Percentiles rank a stretch among this genome's conserved stretches.
These are phyloP conservation scores for Turnera subulata DNA, from an alignment of 345 rosid species.

Conservation along the genomic window DNA sequence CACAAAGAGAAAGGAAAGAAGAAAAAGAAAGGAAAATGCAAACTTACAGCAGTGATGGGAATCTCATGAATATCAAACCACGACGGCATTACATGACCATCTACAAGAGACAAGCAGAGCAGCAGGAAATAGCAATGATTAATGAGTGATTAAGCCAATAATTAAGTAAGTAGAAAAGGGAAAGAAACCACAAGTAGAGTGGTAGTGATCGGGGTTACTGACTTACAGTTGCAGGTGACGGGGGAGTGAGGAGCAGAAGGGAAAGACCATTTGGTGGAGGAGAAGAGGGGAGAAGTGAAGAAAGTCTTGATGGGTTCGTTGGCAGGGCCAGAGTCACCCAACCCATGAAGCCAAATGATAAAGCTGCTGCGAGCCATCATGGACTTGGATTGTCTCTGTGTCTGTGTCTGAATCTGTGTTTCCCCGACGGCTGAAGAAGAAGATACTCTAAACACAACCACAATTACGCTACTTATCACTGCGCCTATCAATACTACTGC, in stretches of 20 bases:
- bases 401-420: too few relatives aligned
- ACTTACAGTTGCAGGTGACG: conserved; percentile 71
- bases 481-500: too few relatives aligned
- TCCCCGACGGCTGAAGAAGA: too few relatives aligned
- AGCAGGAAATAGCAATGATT: too few relatives aligned
- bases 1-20: background rate
- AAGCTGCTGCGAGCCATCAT: conserved; percentile 64
- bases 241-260: conserved; percentile 73
- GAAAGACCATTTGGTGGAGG: conserved; percentile 66
- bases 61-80: conserved; percentile 94
- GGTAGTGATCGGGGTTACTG: too few relatives aligned
- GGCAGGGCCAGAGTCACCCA: conserved; percentile 87
- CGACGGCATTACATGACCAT: conserved; percentile 85
- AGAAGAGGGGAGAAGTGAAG: conserved; percentile 59
- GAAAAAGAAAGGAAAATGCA: background rate
- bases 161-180: background rate
- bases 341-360: conserved; percentile 79
- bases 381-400: too few relatives aligned
- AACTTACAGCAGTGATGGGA: conserved; percentile 71
- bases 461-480: too few relatives aligned
- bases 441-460: too few relatives aligned
- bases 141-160: background rate
- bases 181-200: background rate
- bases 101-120: conserved; percentile 38
- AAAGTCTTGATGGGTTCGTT: conserved; percentile 72